Evolutionary conservation across 2,329 filamentous ascomycete species (phyloP).

Genomic region (Arthrobotrys conoides): DNA sequence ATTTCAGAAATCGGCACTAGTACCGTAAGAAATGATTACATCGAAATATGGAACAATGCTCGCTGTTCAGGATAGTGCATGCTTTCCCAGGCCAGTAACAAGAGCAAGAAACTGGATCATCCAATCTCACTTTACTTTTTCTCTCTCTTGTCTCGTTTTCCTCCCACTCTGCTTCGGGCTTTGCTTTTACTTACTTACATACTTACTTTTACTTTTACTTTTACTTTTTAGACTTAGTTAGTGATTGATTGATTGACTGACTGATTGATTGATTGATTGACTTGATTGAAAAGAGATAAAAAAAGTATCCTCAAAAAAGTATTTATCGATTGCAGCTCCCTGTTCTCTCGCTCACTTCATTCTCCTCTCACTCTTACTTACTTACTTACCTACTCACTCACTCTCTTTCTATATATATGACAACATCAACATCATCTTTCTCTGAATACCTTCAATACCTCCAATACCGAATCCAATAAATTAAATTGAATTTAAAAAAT

Average conservation of each 20-base stretch:
- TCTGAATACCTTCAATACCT: conserved; percentile 25
- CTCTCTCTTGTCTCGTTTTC: conserved; percentile 19
- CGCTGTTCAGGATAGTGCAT: conserved; percentile 60
- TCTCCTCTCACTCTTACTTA: conserved; percentile 32
- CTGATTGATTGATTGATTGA: too few species aligned
- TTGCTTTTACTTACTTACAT: conserved; percentile 28
- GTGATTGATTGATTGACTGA: not conserved
- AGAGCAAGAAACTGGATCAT: conserved; percentile 60
- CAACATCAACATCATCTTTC: conserved; percentile 24
- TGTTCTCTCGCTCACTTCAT: conserved; percentile 42
- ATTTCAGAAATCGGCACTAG: conserved; percentile 60
- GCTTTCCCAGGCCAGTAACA: conserved; percentile 60
- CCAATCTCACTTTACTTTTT: conserved; percentile 59
- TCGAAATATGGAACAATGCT: conserved; percentile 60
- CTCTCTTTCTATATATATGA: not conserved
- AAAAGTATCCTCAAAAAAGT: conserved; percentile 58
- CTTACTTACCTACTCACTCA: too few species aligned
- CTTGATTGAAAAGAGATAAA: conserved; percentile 38
- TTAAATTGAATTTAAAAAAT: not conserved
- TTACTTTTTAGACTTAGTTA: not conserved
- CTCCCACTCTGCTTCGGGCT: conserved; percentile 36
- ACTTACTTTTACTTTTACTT: too few species aligned
- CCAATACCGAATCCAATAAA: not conserved
- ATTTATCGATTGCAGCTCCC: conserved; percentile 60
- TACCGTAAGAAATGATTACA: conserved; percentile 60